Evolutionary conservation across 176 grass and related monocot species (phyloP).

Genomic region (Avena sativa): DNA sequence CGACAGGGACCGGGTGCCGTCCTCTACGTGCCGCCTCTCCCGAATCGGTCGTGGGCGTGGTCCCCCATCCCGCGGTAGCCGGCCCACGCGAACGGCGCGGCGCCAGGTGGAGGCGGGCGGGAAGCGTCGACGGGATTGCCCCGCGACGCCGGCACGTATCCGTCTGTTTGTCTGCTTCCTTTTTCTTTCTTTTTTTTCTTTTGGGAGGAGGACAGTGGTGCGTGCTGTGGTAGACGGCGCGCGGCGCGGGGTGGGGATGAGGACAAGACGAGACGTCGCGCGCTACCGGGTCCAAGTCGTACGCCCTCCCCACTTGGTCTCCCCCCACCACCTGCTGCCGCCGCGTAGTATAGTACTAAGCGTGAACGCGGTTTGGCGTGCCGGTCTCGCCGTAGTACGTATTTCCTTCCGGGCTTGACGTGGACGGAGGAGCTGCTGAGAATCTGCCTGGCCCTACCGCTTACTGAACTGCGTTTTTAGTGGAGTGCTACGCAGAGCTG

Average conservation of each 20-base stretch:
- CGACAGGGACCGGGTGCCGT: constrained; percentile 6
- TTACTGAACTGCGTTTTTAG: background rate
- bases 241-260: constrained; percentile 36
- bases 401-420: background rate
- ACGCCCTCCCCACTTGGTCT: constrained; percentile 35
- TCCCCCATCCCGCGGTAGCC: background rate
- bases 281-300: constrained; percentile 44
- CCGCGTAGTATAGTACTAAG: background rate
- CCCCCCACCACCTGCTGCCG: constrained; percentile 12
- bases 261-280: constrained; percentile 33
- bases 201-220: background rate
- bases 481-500: background rate
- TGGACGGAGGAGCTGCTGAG: background rate
- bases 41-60: constrained; percentile 38
- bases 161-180: background rate
- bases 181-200: background rate
- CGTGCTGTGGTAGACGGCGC: background rate
- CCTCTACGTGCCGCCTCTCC: constrained; percentile 53
- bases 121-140: constrained; percentile 19
- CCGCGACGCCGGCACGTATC: constrained; percentile 47
- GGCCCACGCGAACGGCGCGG: constrained; percentile 33
- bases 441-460: background rate
- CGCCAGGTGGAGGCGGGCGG: constrained; percentile 50
- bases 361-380: constrained; percentile 42
- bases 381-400: background rate